These are phyloP conservation scores for Clausena lansium DNA, from an alignment of 345 rosid genomes.

Conservation along the genomic window DNA sequence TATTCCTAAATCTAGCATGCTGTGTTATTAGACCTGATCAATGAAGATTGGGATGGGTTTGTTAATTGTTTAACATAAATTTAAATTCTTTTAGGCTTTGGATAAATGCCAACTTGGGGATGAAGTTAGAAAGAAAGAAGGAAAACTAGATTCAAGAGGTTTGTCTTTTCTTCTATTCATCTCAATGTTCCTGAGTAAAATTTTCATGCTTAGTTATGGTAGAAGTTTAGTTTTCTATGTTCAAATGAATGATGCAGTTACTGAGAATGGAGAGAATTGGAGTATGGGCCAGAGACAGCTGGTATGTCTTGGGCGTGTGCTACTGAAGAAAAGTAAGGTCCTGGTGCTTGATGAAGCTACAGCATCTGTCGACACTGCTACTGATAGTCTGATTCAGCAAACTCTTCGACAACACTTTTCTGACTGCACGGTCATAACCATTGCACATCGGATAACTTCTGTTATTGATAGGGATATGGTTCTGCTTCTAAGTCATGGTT, in stretches of 20 bases:
- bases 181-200: neutral
- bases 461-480: slow-evolving; percentile 84
- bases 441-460: slow-evolving; percentile 85
- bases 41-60: neutral
- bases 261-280: slow-evolving; percentile 92
- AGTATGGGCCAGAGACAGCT: slow-evolving; percentile 94
- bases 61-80: slow-evolving; percentile 2
- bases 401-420: slow-evolving; percentile 64
- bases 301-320: slow-evolving; percentile 78
- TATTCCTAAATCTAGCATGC: neutral
- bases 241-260: slow-evolving; percentile 36
- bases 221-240: neutral
- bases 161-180: neutral
- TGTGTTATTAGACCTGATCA: neutral
- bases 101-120: slow-evolving; percentile 60
- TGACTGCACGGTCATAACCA: slow-evolving; percentile 67
- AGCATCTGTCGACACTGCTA: slow-evolving; percentile 84
- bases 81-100: slow-evolving; percentile 36
- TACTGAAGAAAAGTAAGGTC: slow-evolving; percentile 74
- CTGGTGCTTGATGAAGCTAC: slow-evolving; percentile 91
- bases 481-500: slow-evolving; percentile 69
- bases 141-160: slow-evolving; percentile 53
- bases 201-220: neutral
- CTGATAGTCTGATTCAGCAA: slow-evolving; percentile 75
- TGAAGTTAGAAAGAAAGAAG: slow-evolving; percentile 55